These are phyloP conservation scores for Myriosclerotinia scirpicola DNA, from an alignment of 2,329 filamentous ascomycete species.

Conservation along the genomic window DNA sequence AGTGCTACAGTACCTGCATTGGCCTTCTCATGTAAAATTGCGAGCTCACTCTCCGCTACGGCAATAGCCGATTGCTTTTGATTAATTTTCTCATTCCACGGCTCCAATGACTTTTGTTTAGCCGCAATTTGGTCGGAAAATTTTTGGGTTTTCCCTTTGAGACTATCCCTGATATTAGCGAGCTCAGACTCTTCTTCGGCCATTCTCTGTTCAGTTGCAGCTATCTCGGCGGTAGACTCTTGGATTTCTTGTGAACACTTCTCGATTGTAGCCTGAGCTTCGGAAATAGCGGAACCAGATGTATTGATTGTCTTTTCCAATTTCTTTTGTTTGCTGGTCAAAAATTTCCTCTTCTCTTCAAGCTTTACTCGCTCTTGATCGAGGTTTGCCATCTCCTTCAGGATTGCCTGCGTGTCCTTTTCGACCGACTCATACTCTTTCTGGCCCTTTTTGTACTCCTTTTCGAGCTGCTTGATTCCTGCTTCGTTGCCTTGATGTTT, in stretches of 20 bases:
- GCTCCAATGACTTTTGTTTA: slow-evolving; percentile 92
- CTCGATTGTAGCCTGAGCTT: slow-evolving; percentile 75
- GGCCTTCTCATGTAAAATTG: slow-evolving; percentile 85
- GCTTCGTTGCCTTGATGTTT: slow-evolving; percentile 90
- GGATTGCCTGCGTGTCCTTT: slow-evolving; percentile 73
- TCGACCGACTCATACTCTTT: slow-evolving; percentile 83
- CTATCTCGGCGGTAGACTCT: slow-evolving; percentile 71
- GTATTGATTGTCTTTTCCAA: slow-evolving; percentile 82
- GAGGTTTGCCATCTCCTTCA: slow-evolving; percentile 87
- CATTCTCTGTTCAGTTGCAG: slow-evolving; percentile 72
- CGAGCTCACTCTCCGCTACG: slow-evolving; percentile 90
- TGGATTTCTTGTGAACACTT: slow-evolving; percentile 78
- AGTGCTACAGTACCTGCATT: slow-evolving; percentile 84
- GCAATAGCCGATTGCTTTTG: slow-evolving; percentile 93
- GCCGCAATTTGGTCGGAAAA: slow-evolving; percentile 89
- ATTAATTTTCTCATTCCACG: slow-evolving; percentile 96
- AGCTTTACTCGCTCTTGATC: slow-evolving; percentile 98
- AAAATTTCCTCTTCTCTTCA: slow-evolving; percentile 95
- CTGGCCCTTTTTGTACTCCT: slow-evolving; percentile 75
- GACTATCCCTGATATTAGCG: slow-evolving; percentile 73
- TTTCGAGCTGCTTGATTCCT: slow-evolving; percentile 85
- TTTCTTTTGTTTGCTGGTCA: slow-evolving; percentile 89
- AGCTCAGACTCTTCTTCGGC: slow-evolving; percentile 80
- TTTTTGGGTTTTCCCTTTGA: slow-evolving; percentile 94
- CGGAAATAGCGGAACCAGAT: slow-evolving; percentile 70